phyloP scores from a whole-genome alignment of 306 rosid genomes.

The Inga oerstediana region DNA sequence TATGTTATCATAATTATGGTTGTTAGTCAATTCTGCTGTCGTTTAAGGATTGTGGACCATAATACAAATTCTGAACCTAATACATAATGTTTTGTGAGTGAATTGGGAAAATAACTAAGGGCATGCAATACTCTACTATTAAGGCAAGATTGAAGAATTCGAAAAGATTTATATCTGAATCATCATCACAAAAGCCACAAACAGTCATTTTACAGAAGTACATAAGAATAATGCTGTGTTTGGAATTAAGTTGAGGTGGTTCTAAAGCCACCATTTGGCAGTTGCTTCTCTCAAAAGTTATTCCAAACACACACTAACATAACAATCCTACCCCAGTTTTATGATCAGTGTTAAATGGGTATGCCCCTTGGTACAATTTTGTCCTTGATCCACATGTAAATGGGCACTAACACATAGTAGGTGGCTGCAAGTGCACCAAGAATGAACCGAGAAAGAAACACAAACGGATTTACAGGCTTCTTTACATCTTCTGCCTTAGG shows the following conservation, averaged over 20 bases:
- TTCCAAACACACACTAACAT: neutral
- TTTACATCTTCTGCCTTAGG: constrained; percentile 77
- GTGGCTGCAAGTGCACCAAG: constrained; percentile 73
- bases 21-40: no score
- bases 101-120: neutral
- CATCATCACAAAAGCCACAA: neutral
- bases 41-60: no score
- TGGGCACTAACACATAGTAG: constrained; percentile 70
- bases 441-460: constrained; percentile 65
- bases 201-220: neutral
- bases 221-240: neutral
- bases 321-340: neutral
- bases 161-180: neutral
- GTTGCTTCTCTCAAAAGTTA: neutral
- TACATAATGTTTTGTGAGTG: neutral
- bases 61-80: no score
- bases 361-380: constrained; percentile 73
- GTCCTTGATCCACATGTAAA: constrained; percentile 92
- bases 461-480: constrained; percentile 62
- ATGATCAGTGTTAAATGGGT: constrained; percentile 53
- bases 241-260: neutral
- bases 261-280: neutral
- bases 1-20: no score
- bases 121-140: neutral
- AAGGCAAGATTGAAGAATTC: neutral